Percentiles rank a stretch among this genome's conserved stretches.
These are phyloP conservation scores for Porodaedalea pini DNA, from an alignment of 1,284 basidiomycete species.

Conservation along the genomic window DNA sequence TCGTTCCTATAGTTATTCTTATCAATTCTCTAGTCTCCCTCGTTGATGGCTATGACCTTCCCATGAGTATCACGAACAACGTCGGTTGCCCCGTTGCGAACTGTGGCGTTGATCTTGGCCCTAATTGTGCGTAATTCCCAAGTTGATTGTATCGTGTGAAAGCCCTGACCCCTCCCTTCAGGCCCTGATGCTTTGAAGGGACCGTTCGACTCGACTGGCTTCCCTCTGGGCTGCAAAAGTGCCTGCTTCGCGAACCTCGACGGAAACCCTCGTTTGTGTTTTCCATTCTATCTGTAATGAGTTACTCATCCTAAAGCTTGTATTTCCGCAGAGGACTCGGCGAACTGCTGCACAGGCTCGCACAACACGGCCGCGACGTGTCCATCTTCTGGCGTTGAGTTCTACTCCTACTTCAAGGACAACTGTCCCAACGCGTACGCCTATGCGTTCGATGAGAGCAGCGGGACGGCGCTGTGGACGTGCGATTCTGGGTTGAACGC, in stretches of 20 bases:
- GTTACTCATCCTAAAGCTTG: not conserved
- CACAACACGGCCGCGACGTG: slow-evolving; percentile 48
- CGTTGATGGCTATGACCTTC: slow-evolving; percentile 60
- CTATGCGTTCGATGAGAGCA: slow-evolving; percentile 55
- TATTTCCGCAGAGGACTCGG: slow-evolving; percentile 29
- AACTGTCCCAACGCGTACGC: slow-evolving; percentile 54
- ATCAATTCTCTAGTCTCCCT: slow-evolving; percentile 39
- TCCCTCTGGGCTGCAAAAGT: slow-evolving; percentile 54
- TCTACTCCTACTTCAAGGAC: slow-evolving; percentile 55
- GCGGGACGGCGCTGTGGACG: slow-evolving; percentile 49
- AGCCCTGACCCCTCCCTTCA: slow-evolving; percentile 21
- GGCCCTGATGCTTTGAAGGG: slow-evolving; percentile 51
- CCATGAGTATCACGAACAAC: slow-evolving; percentile 51
- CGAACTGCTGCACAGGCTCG: slow-evolving; percentile 55
- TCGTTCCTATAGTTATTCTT: slow-evolving; percentile 25
- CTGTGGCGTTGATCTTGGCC: slow-evolving; percentile 53
- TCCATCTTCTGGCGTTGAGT: slow-evolving; percentile 46
- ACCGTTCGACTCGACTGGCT: slow-evolving; percentile 48
- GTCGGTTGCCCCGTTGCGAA: slow-evolving; percentile 46
- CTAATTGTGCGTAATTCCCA: slow-evolving; percentile 35
- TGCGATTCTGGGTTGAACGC: slow-evolving; percentile 42
- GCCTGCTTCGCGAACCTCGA: slow-evolving; percentile 55
- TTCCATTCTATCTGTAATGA: not conserved
- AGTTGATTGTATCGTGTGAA: not conserved
- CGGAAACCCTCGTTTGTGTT: slow-evolving; percentile 36